These are phyloP conservation scores for Penicillium sp. DNA, from an alignment of 2,329 filamentous ascomycete genomes.

Conservation along the genomic window DNA sequence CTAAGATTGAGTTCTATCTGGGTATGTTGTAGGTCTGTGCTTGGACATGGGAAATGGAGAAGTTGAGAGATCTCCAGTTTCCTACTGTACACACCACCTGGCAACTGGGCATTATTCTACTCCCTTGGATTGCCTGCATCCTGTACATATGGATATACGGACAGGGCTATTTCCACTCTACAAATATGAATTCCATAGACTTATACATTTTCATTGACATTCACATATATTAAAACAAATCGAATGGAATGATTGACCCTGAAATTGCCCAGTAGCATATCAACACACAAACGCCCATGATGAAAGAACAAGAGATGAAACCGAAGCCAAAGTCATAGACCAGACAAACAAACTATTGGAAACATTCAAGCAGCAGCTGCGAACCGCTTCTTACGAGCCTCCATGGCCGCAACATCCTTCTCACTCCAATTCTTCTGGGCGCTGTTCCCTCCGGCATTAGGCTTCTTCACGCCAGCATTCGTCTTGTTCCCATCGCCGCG, in stretches of 20 bases:
- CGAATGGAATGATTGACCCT: constrained; percentile 14
- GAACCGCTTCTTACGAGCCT: constrained; percentile 50
- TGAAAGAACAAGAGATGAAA: constrained; percentile 8
- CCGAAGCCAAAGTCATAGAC: neutral
- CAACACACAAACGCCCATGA: constrained; percentile 24
- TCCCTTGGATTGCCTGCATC: neutral
- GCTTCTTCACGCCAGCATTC: constrained; percentile 11
- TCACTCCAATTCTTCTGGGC: constrained; percentile 31
- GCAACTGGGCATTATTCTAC: too few species aligned
- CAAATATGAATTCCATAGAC: neutral
- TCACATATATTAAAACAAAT: constrained; percentile 10
- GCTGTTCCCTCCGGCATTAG: constrained; percentile 18
- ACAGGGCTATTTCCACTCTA: neutral
- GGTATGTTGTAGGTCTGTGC: neutral
- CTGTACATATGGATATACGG: neutral
- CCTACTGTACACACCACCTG: neutral
- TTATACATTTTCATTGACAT: constrained; percentile 1
- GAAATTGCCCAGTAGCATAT: constrained; percentile 16
- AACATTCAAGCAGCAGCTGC: constrained; percentile 28
- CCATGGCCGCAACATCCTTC: constrained; percentile 42
- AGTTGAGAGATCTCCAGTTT: neutral
- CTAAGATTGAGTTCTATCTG: neutral
- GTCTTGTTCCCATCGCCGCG: constrained; percentile 15
- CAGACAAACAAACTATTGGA: neutral
- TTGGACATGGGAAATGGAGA: neutral